These are phyloP conservation scores for Rhodotorula paludigena DNA, from an alignment of 768 basidiomycete genomes.

Conservation along the genomic window DNA sequence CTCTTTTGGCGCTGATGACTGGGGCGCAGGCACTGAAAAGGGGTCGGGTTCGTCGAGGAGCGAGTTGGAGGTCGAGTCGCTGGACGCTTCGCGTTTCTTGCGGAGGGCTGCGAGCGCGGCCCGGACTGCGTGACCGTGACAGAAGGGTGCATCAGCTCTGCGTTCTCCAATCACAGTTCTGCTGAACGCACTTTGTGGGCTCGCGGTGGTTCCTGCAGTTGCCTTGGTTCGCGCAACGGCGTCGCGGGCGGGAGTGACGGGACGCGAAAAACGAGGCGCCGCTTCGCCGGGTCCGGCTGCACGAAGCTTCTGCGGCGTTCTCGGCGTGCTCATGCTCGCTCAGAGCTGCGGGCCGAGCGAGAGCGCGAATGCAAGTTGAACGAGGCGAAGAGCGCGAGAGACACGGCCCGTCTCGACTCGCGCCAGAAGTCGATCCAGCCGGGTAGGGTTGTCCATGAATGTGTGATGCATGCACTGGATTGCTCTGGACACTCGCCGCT, in stretches of 20 bases:
- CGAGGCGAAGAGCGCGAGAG: no score
- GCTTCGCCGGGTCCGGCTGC: neutral
- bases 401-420: no score
- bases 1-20: neutral
- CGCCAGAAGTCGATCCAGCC: no score
- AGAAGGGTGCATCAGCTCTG: no score
- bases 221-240: neutral
- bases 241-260: neutral
- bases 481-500: no score
- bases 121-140: no score
- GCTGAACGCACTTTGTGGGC: constrained; percentile 24
- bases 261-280: no score
- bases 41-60: neutral
- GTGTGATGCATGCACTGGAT: no score
- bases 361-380: neutral
- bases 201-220: neutral
- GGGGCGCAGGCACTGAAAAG: neutral
- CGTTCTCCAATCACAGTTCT: no score
- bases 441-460: no score
- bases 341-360: neutral
- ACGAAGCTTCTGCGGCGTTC: neutral
- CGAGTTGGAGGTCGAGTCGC: neutral
- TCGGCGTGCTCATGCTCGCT: neutral
- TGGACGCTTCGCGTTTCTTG: neutral
- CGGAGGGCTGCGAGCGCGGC: constrained; percentile 31